Evolutionary conservation across 495 filamentous ascomycete genomes (phyloP).

Genomic region (Neurospora sp.): DNA sequence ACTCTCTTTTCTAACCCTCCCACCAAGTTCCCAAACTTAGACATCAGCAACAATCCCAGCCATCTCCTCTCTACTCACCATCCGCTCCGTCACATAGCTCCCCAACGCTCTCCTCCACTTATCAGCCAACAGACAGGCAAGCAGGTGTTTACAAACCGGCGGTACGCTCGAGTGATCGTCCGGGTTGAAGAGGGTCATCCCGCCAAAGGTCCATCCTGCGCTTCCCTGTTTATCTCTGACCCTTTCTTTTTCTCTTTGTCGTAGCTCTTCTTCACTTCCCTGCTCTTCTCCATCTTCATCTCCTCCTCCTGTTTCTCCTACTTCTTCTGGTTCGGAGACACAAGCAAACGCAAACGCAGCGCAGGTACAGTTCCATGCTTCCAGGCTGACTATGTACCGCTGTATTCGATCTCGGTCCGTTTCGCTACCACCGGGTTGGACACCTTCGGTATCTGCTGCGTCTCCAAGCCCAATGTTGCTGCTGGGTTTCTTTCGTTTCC

Average conservation of each 20-base stretch:
- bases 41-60: slow-evolving; percentile 45
- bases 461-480: slow-evolving; percentile 7
- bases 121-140: slow-evolving; percentile 74
- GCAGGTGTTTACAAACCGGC: slow-evolving; percentile 80
- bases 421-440: background rate
- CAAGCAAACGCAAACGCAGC: slow-evolving; percentile 66
- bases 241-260: background rate
- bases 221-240: background rate
- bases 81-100: slow-evolving; percentile 41
- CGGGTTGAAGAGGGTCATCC: slow-evolving; percentile 21
- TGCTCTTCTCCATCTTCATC: background rate
- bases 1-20: no score
- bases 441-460: slow-evolving; percentile 8
- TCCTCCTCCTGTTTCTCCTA: background rate
- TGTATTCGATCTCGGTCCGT: slow-evolving; percentile 1
- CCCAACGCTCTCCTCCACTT: slow-evolving; percentile 49
- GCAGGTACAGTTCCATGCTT: slow-evolving; percentile 86
- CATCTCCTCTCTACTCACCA: slow-evolving; percentile 54
- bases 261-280: background rate
- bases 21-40: slow-evolving; percentile 3
- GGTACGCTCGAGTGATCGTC: slow-evolving; percentile 8
- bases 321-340: slow-evolving; percentile 32
- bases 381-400: slow-evolving; percentile 58
- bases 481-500: slow-evolving; percentile 8
- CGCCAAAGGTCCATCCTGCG: slow-evolving; percentile 30